Percentiles rank a stretch among this genome's conserved stretches.
Evolutionary conservation across 1,139 yeast species (phyloP).

Genomic region (Scheffersomyces parashehatae): DNA sequence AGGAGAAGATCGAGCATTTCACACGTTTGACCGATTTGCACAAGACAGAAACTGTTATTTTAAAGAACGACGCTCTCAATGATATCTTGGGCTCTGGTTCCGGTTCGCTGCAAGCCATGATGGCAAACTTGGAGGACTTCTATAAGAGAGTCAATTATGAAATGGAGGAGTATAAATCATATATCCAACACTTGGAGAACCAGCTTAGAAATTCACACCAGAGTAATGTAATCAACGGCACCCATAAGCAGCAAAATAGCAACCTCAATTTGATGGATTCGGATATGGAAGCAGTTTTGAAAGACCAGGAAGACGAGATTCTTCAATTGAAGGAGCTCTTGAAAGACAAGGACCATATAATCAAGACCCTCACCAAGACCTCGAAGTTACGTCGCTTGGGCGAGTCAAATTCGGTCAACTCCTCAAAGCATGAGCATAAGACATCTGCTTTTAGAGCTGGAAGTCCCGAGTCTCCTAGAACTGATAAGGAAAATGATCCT

Average conservation of each 20-base stretch:
- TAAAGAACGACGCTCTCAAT: constrained; percentile 56
- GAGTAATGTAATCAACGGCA: constrained; percentile 17
- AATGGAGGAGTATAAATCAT: constrained; percentile 63
- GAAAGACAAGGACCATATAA: constrained; percentile 73
- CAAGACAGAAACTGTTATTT: constrained; percentile 53
- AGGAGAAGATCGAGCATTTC: constrained; percentile 70
- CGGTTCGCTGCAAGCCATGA: constrained; percentile 38
- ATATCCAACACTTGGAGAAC: constrained; percentile 61
- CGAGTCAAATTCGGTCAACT: constrained; percentile 31
- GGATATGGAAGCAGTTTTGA: constrained; percentile 28
- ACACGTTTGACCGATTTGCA: constrained; percentile 61
- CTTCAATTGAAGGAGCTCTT: constrained; percentile 61
- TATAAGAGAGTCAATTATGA: constrained; percentile 47
- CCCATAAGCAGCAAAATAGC: constrained; percentile 22
- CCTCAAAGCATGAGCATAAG: not conserved
- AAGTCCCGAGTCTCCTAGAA: not conserved
- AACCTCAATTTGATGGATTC: not conserved
- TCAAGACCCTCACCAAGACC: constrained; percentile 68
- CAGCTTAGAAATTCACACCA: constrained; percentile 42
- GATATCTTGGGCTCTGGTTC: constrained; percentile 45
- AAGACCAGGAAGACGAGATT: constrained; percentile 73
- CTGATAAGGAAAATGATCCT: constrained; percentile 5
- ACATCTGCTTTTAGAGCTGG: not conserved
- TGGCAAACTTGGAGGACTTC: constrained; percentile 50
- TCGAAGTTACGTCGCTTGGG: constrained; percentile 51